Conservation (phyloP, 352 stramenopile species). For the Globisporangium paroecandrum region DNA sequence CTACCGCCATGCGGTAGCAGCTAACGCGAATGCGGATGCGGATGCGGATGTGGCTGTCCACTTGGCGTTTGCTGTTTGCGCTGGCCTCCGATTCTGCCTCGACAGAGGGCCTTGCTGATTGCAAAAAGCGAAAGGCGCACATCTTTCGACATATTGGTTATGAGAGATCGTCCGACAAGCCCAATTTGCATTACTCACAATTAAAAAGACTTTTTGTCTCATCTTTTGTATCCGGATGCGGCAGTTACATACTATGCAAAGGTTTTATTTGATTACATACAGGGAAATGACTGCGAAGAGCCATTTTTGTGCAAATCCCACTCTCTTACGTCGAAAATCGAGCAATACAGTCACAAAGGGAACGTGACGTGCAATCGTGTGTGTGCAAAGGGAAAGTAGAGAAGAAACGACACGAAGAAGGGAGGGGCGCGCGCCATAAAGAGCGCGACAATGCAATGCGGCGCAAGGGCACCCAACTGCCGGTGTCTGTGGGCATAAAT, state of each 20-base stretch:
- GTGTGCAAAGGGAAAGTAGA: background rate
- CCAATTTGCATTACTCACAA: background rate
- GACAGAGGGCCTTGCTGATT: background rate
- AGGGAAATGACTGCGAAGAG: background rate
- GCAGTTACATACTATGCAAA: background rate
- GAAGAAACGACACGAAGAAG: background rate
- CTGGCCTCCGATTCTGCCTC: background rate
- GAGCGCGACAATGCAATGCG: background rate
- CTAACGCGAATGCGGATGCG: background rate
- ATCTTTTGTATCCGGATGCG: accelerated
- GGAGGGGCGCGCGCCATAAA: background rate
- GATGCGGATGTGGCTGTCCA: background rate
- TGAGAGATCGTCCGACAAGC: background rate
- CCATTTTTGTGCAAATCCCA: background rate
- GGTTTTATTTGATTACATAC: background rate
- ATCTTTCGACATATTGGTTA: background rate
- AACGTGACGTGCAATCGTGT: background rate
- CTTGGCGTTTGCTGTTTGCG: background rate
- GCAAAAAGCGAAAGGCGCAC: background rate
- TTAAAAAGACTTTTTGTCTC: background rate
- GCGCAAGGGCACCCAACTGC: background rate
- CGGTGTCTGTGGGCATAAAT: background rate
- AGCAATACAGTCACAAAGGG: background rate
- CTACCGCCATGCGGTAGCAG: no score
- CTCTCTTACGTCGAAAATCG: background rate